Base-by-base conservation (phyloP, 192 early-diverging fungal species). In the Phlyctochytrium planicorne region DNA sequence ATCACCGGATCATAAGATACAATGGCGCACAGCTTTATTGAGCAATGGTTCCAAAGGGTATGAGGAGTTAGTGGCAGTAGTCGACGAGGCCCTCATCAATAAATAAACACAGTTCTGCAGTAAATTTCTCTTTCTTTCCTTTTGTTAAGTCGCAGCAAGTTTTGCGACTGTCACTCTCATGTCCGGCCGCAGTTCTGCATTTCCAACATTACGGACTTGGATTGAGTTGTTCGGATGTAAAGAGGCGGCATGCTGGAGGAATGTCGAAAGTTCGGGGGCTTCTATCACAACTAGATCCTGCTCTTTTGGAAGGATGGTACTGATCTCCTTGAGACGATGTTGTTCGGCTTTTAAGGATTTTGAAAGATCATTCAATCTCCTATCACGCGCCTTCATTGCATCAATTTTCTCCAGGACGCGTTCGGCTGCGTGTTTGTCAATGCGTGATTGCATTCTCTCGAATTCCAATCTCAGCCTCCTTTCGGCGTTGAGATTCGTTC, bases 401-500 rank as follows among this genome's bases (percentile, higher is more conserved):
- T 34, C 66, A 6, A 77, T 59, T 14, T 60, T 57, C 60, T 75
- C 75, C 37, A 67, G 31, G 53, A 74, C 75, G n/a, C 75, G 62
- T n/a, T 57, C 59, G 1, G 68, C 72, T 32, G 72, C 71, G 2
- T 59, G 55, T 30, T 71, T 68, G 35, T 81, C 74, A 10, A 81
- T 47, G 31, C 73, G 37, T 16, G 60, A 30, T 52, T 78, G 73
- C 72, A 80, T 70, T 6, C 79, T 69, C 64, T 84, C 82, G 35
- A 80, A 71, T 59, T 84, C 79, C 25, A 77, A 56, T 30, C 82
- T 53, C 20, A 81, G 67, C 55, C 75, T 64, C n/a, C 77, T 72
- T 69, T 85, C 83, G 3, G 74, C 53, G 61, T 78, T 52, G 20
- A 76, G 70, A 1, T 56, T 27, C 30, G 55, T 62, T 12, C 79